These are phyloP conservation scores for Ceratonia siliqua DNA, from an alignment of 306 rosid genomes.

Conservation along the genomic window DNA sequence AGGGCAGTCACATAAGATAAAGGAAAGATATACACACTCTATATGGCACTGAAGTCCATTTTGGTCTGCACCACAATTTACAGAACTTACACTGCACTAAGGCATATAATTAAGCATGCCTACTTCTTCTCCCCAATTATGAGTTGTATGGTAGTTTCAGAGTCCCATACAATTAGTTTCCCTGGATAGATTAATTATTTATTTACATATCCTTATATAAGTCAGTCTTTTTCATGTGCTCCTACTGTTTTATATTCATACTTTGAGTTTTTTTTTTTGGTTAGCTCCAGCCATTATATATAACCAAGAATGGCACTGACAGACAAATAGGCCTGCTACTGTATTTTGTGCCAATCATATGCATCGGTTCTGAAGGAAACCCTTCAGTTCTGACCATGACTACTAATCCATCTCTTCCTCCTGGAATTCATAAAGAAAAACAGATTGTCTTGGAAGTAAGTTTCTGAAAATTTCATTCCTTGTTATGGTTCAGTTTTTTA, in stretches of 20 bases:
- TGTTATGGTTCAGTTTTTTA: slow-evolving; percentile 1
- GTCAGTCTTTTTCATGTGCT: neutral
- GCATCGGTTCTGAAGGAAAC: slow-evolving; percentile 27
- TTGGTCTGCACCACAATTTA: neutral
- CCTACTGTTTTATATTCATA: neutral
- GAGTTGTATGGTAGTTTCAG: neutral
- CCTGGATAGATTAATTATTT: neutral
- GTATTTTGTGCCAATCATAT: slow-evolving; percentile 35
- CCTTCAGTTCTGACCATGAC: slow-evolving; percentile 43
- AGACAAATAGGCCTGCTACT: slow-evolving; percentile 27
- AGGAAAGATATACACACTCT: neutral
- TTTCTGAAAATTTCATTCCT: slow-evolving; percentile 35
- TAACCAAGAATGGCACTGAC: slow-evolving; percentile 13
- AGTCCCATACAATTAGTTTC: neutral
- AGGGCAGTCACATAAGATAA: neutral
- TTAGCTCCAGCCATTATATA: neutral
- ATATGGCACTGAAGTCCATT: neutral
- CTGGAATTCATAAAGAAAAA: slow-evolving; percentile 47
- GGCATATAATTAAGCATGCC: neutral
- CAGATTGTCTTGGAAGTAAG: slow-evolving; percentile 57
- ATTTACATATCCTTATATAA: neutral
- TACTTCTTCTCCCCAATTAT: neutral
- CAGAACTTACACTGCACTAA: neutral
- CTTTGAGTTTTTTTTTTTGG: neutral
- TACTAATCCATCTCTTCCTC: slow-evolving; percentile 31